A percentile compares a stretch with the other conserved stretches of the same genome.
These are phyloP conservation scores for Lipomyces orientalis DNA, from an alignment of 805 yeast genomes.

Conservation along the genomic window DNA sequence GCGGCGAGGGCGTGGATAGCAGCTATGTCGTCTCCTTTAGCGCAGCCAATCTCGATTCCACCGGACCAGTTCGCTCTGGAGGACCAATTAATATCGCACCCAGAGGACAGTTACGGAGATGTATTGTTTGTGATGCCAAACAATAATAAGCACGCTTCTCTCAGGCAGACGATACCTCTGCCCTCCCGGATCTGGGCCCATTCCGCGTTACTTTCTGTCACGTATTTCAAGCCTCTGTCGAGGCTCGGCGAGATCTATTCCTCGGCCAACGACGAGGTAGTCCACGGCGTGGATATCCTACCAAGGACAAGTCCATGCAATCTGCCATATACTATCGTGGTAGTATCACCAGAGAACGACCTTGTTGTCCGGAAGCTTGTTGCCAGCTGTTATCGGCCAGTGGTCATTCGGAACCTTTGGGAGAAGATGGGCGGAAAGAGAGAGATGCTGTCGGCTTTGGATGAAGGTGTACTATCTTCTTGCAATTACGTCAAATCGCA, in stretches of 20 bases:
- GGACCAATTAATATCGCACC: slow-evolving; percentile 25
- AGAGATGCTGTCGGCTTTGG: slow-evolving; percentile 34
- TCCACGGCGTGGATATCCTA: not conserved
- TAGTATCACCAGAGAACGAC: slow-evolving; percentile 33
- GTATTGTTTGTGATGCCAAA: slow-evolving; percentile 35
- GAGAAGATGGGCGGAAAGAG: slow-evolving; percentile 31
- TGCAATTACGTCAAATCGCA: not conserved
- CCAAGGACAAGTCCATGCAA: slow-evolving; percentile 16
- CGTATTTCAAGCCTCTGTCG: slow-evolving; percentile 20
- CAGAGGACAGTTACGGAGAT: slow-evolving; percentile 32
- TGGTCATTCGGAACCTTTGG: slow-evolving; percentile 35
- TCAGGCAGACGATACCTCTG: slow-evolving; percentile 22
- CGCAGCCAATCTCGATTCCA: not conserved
- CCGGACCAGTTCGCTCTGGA: slow-evolving; percentile 21
- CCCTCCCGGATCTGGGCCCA: slow-evolving; percentile 36
- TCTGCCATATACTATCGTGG: slow-evolving; percentile 29
- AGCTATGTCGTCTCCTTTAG: slow-evolving; percentile 4
- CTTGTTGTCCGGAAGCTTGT: slow-evolving; percentile 32
- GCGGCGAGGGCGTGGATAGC: slow-evolving; percentile 2
- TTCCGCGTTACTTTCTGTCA: slow-evolving; percentile 30
- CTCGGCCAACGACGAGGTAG: slow-evolving; percentile 7
- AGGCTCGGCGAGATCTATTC: slow-evolving; percentile 23
- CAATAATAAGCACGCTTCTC: not conserved
- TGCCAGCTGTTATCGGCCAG: slow-evolving; percentile 36
- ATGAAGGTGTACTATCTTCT: slow-evolving; percentile 7